Evolutionary conservation across 768 basidiomycete species (phyloP), one percentile per base, ranked within the genome.

Genomic region (Kwoniella europaea): DNA sequence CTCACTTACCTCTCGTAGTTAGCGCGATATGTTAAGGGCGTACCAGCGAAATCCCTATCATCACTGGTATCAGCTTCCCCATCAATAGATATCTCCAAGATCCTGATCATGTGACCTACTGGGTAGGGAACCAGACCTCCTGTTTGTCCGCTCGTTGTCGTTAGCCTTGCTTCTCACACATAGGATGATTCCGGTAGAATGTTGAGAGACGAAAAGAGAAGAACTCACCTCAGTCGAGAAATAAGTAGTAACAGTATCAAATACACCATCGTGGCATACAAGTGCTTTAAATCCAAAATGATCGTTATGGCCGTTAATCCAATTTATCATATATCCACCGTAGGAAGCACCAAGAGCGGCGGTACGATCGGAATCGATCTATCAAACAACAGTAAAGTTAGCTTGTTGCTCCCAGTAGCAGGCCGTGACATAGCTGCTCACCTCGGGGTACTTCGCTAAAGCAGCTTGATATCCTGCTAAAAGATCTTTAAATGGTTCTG

Each of bases 281-380:
- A 98, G 86, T 4, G 93, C 93, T 85, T 95, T 97, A 87, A 98
- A 97, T 22, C 88, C 88, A 80, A 94, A 93, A 3, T 88, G 90
- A 72, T 87, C 92, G 76, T 96, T 93, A 10, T 97, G 92, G 0
- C 94, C 93, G 84, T 96, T 92, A 65, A 97, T 94, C 93, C 93
- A 97, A 82, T 94, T 96, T 60, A 70, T 67, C 82, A 84, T 84
- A 75, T 77, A 85, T 0, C 84, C 94, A 46, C 93, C 92, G 86
- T 91, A 94, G 68, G 90, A 90, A 5, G 90, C 92, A 3, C 94
- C 94, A 56, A 92, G 90, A 1, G 81, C 83, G 9, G 83, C 86
- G 10, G 83, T 84, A 1, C 85, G 68, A 50, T 82, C 76, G 0
- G 74, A 59, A 64, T 86, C 85, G 42, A 86, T 82, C 79, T 82